Base-by-base conservation (phyloP, 495 filamentous ascomycete genomes). In the Rhizodiscina lignyota region DNA sequence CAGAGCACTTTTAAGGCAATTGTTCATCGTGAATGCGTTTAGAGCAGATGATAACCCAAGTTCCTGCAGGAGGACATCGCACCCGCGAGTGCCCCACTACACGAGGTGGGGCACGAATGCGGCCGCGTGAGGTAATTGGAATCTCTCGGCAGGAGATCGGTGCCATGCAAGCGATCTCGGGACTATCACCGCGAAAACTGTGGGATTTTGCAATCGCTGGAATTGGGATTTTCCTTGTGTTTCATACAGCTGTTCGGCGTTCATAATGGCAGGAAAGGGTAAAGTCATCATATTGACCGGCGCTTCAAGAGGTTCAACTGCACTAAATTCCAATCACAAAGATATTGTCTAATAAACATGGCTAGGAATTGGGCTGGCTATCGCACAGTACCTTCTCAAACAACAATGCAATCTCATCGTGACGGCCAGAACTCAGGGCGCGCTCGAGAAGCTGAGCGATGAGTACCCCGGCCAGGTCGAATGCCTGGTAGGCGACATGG, bases 281-380 rank as follows among this genome's bases (percentile, higher is more conserved):
- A 39, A 35, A 30, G 30, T 39, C 13, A 21, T 39, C 12, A 39
- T 39, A 13, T 21, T 39, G 21, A 39, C 37, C 1, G 37, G 37
- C 16, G 37, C 37, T 11, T 39, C 37, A 1, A 36, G 37, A 39
- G 37, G 37, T 39, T 18, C 28, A 13, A 28, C 32, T 10, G 8
- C 8, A 8, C 24, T 27, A 27, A 13, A 27, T 13, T 27, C 24
- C 24, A 8, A 27, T 27, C 13, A 8, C 24, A 13, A 13, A 8
- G 13, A 8, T 27, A 8, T 13, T 8, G 24, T 8, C 24, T 27
- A 13, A 27, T 27, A 8, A 27, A 13, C 30, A 8, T 32, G n/a
- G n/a, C n/a, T 18, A 57, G 87, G 89, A 23, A 79, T 96, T 41
- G 89, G 89, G 32, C 68, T 79, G 17, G 83, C 83, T 6, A 70